Conservation (phyloP, 2,329 filamentous ascomycete species). For the Aschersonia sp. region DNA sequence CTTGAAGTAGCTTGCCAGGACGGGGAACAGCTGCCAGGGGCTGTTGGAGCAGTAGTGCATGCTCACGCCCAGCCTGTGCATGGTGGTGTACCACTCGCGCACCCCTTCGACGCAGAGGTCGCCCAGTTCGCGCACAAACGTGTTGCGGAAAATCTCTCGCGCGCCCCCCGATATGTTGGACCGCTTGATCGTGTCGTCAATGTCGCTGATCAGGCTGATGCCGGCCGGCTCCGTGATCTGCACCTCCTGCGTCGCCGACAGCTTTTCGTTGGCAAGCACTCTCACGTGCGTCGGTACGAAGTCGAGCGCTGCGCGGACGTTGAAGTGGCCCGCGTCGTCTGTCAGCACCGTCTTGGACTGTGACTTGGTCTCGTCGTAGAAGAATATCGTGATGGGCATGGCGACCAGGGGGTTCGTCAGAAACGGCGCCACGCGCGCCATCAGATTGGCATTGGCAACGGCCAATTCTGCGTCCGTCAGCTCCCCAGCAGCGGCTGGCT, state of each 20-base stretch:
- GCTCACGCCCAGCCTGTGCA: slow-evolving; percentile 68
- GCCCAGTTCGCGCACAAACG: slow-evolving; percentile 72
- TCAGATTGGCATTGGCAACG: slow-evolving; percentile 71
- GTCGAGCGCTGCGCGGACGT: slow-evolving; percentile 61
- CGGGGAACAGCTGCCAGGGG: slow-evolving; percentile 91
- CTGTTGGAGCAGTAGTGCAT: slow-evolving; percentile 99
- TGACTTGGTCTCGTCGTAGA: slow-evolving; percentile 76
- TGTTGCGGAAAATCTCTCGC: slow-evolving; percentile 90
- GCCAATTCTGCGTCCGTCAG: slow-evolving; percentile 64
- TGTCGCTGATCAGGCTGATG: slow-evolving; percentile 89
- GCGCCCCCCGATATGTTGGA: slow-evolving; percentile 81
- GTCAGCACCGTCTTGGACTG: slow-evolving; percentile 76
- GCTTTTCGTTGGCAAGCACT: slow-evolving; percentile 69
- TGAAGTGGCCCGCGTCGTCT: slow-evolving; percentile 81
- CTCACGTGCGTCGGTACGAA: slow-evolving; percentile 85
- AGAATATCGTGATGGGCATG: slow-evolving; percentile 78
- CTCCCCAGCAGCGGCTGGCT: slow-evolving; percentile 28
- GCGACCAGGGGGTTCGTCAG: slow-evolving; percentile 69
- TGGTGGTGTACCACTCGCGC: slow-evolving; percentile 69
- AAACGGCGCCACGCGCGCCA: slow-evolving; percentile 79
- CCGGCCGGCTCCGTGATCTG: slow-evolving; percentile 63
- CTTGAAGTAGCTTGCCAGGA: slow-evolving; percentile 74
- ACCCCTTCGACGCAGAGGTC: slow-evolving; percentile 81
- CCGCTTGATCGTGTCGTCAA: slow-evolving; percentile 94
- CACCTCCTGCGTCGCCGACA: slow-evolving; percentile 70